These are phyloP conservation scores for Bertia moriformis DNA, from an alignment of 2,329 filamentous ascomycete genomes.

Conservation along the genomic window DNA sequence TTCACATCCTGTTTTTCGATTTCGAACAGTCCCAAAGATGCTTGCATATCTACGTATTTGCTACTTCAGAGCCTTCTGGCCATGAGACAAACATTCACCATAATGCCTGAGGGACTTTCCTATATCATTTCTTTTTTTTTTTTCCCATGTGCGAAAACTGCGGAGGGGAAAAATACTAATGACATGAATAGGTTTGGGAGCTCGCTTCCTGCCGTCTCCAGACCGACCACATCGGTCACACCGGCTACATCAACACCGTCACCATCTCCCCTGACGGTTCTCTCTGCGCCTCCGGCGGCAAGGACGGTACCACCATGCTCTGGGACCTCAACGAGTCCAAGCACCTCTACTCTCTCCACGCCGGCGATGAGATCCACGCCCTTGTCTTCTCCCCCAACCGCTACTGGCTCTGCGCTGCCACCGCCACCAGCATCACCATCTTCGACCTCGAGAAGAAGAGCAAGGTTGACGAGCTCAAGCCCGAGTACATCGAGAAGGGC, in stretches of 20 bases:
- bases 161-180: slow-evolving; percentile 1
- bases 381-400: slow-evolving; percentile 99
- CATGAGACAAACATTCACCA: slow-evolving; percentile 98
- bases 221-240: slow-evolving; percentile 99
- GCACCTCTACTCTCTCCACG: slow-evolving; percentile 99
- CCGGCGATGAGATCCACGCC: slow-evolving; percentile 99
- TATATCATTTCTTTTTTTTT: slow-evolving; percentile 3
- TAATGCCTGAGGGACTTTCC: slow-evolving; percentile 56
- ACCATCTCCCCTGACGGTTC: slow-evolving; percentile 99
- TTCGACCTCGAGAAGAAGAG: slow-evolving; percentile 99
- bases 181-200: slow-evolving; percentile 76
- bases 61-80: slow-evolving; percentile 98
- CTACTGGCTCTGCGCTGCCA: slow-evolving; percentile 99
- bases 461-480: slow-evolving; percentile 99
- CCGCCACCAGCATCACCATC: slow-evolving; percentile 96
- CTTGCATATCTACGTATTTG: slow-evolving; percentile 86
- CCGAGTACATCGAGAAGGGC: slow-evolving; percentile 85
- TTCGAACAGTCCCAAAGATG: slow-evolving; percentile 59
- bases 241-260: slow-evolving; percentile 99
- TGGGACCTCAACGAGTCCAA: slow-evolving; percentile 99
- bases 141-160: too few relatives aligned
- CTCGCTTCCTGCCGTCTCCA: slow-evolving; percentile 98
- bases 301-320: slow-evolving; percentile 99
- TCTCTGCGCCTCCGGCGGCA: slow-evolving; percentile 95
- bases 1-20: slow-evolving; percentile 4